Evolutionary conservation across 75 land plant species (phyloP).

Genomic region (Adiantum capillusveneris): DNA sequence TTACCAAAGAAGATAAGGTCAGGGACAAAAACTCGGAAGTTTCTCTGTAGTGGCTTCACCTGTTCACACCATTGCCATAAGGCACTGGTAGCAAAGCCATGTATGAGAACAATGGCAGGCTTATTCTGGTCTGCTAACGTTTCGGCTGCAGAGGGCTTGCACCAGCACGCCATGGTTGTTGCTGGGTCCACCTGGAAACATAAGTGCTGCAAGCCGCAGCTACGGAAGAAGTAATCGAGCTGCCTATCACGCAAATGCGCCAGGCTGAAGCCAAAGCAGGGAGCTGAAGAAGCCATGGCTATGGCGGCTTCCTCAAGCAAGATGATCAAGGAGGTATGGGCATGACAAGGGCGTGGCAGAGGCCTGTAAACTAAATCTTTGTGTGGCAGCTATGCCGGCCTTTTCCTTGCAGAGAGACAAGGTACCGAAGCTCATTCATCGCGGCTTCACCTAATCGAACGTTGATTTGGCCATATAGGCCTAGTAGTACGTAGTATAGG

Average conservation of each 20-base stretch:
- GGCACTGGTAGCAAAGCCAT: constrained; percentile 26
- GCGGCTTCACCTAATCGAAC: too few relatives aligned
- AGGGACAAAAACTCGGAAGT: constrained; percentile 18
- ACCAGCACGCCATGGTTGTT: constrained; percentile 3
- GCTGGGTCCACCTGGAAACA: neutral
- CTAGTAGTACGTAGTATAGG: too few relatives aligned
- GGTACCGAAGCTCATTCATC: too few relatives aligned
- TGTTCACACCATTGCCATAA: constrained; percentile 23
- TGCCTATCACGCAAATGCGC: neutral
- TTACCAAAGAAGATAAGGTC: constrained; percentile 33
- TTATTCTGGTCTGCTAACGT: neutral
- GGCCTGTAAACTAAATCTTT: too few relatives aligned
- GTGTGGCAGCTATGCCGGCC: too few relatives aligned
- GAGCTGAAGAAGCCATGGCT: neutral
- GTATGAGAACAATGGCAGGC: constrained; percentile 17
- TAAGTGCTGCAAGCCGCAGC: neutral
- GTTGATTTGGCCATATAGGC: too few relatives aligned
- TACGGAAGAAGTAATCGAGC: neutral
- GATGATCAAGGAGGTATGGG: too few relatives aligned
- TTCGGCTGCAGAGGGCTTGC: neutral
- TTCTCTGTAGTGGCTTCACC: constrained; percentile 10
- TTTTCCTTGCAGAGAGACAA: too few relatives aligned
- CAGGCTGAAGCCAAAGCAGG: constrained; percentile 1
- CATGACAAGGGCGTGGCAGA: too few relatives aligned
- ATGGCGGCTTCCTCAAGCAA: too few relatives aligned